Conservation (phyloP, 1,284 basidiomycete genomes). For the Trametes versicolor region DNA sequence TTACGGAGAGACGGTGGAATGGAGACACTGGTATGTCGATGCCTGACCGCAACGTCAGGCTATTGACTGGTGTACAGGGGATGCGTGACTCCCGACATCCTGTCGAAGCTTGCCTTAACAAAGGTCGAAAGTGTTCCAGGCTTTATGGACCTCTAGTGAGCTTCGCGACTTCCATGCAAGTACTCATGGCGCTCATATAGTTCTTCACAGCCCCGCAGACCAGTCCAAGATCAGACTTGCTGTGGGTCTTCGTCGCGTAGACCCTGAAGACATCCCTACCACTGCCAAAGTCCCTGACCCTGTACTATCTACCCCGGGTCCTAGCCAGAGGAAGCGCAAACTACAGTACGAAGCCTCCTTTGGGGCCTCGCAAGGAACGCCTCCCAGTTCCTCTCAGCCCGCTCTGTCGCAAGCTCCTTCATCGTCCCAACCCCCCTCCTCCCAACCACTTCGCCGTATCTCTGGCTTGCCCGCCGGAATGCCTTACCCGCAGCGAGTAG, state of each 20-base stretch:
- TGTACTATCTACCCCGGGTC: slow-evolving; percentile 31
- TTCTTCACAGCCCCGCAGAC: slow-evolving; percentile 57
- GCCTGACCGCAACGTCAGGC: not conserved
- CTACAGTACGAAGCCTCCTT: slow-evolving; percentile 41
- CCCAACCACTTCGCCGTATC: slow-evolving; percentile 32
- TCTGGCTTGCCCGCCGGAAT: slow-evolving; percentile 25
- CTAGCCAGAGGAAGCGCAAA: slow-evolving; percentile 51
- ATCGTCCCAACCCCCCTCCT: slow-evolving; percentile 23
- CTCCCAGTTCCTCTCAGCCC: slow-evolving; percentile 32
- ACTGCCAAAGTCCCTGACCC: slow-evolving; percentile 36
- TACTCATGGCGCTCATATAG: not conserved
- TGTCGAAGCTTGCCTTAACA: slow-evolving; percentile 57
- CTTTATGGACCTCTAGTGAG: slow-evolving; percentile 60
- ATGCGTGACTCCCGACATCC: slow-evolving; percentile 69
- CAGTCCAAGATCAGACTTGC: slow-evolving; percentile 69
- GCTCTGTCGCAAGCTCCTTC: slow-evolving; percentile 22
- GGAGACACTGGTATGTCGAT: slow-evolving; percentile 73
- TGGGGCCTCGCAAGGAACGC: slow-evolving; percentile 24
- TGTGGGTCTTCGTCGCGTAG: slow-evolving; percentile 59
- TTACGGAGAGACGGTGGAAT: slow-evolving; percentile 71
- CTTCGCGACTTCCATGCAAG: no score
- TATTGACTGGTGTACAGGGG: slow-evolving; percentile 56
- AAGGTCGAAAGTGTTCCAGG: slow-evolving; percentile 57
- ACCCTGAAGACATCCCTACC: slow-evolving; percentile 59
- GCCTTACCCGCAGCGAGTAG: slow-evolving; percentile 29